phyloP scores from a whole-genome alignment of 2,329 filamentous ascomycete species.

The Sclerotinia minor region DNA sequence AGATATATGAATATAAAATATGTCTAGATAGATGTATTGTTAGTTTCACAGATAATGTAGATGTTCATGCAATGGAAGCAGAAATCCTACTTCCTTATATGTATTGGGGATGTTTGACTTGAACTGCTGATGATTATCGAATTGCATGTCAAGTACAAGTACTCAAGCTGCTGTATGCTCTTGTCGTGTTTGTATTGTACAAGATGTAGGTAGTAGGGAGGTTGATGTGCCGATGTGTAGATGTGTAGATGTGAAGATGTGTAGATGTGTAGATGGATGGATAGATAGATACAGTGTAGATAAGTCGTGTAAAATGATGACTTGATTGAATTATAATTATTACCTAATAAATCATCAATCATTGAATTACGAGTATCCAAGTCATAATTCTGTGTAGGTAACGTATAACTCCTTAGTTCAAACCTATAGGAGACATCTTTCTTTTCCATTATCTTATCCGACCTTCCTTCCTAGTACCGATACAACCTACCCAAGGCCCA shows the following conservation, averaged over 20 bases:
- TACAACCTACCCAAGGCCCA: not conserved
- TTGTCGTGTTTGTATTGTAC: not conserved
- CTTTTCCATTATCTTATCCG: not conserved
- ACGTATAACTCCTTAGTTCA: not conserved
- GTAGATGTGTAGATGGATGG: too few species aligned
- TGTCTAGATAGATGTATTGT: not conserved
- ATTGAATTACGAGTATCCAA: not conserved
- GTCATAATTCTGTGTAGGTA: not conserved
- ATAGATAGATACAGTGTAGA: too few species aligned
- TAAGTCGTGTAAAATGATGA: not conserved
- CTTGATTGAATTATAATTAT: not conserved
- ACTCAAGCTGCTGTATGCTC: too few species aligned
- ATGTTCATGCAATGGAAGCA: not conserved
- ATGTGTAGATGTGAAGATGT: too few species aligned
- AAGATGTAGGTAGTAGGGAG: not conserved
- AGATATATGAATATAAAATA: not conserved
- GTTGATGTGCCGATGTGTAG: too few species aligned
- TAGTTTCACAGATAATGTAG: not conserved
- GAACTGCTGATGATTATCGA: not conserved
- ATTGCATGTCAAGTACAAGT: too few species aligned
- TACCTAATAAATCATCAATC: too few species aligned
- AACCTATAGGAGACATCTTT: not conserved
- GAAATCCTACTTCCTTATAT: not conserved
- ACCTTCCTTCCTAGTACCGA: not conserved
- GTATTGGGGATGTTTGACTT: not conserved